These are phyloP conservation scores for Marsdenia floribunda DNA, from an alignment of 257 asterid species.

Conservation along the genomic window DNA sequence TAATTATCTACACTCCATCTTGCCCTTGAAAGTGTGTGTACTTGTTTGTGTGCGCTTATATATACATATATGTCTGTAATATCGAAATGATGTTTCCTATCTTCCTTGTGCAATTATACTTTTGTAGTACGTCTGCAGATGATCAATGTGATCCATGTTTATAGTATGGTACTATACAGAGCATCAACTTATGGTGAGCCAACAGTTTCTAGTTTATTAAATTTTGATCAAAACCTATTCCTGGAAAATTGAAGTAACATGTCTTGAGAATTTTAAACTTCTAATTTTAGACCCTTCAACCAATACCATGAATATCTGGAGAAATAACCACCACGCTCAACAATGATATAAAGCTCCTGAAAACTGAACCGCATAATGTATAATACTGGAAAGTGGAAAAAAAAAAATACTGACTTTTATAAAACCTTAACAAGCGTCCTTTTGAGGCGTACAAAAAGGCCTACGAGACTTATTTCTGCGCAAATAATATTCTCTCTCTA, in stretches of 20 bases:
- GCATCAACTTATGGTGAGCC: neutral
- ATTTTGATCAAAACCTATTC: neutral
- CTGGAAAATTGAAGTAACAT: too few relatives aligned
- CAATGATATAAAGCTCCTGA: neutral
- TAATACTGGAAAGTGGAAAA: neutral
- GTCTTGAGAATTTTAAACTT: neutral
- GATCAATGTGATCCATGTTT: neutral
- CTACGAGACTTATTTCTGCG: neutral
- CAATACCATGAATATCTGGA: neutral
- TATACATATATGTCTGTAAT: too few relatives aligned
- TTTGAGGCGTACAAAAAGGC: neutral
- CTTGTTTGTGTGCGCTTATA: neutral
- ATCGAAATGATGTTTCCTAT: neutral
- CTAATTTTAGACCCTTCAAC: neutral
- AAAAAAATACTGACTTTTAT: neutral
- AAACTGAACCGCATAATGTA: neutral
- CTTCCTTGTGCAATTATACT: neutral
- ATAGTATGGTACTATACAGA: neutral
- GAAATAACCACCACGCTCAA: neutral
- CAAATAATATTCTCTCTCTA: neutral
- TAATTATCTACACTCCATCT: neutral
- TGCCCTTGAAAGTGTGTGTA: neutral
- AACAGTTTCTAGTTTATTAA: neutral
- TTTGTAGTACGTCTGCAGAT: neutral
- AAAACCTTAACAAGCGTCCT: neutral